Percentiles rank a stretch among this genome's conserved stretches.
Conservation (phyloP, 495 filamentous ascomycete species). For the Penicillium cataractarum region DNA sequence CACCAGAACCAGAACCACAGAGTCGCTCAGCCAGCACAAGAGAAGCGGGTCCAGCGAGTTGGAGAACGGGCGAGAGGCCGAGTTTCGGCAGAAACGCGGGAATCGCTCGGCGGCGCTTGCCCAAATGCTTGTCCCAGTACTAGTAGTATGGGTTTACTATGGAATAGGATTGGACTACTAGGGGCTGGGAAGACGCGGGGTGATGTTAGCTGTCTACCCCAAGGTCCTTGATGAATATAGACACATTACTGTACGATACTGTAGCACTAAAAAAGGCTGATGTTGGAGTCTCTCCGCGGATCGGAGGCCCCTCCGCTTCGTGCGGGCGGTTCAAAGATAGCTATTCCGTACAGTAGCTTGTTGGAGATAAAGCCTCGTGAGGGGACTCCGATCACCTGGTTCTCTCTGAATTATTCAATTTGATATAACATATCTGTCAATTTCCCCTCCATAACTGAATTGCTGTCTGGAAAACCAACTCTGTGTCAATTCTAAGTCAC, state of each 20-base stretch:
- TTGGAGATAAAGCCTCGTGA: constrained; percentile 1
- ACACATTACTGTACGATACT: neutral
- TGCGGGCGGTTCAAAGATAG: neutral
- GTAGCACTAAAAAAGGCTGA: neutral
- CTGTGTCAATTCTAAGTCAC: neutral
- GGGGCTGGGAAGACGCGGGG: too few relatives aligned
- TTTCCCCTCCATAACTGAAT: neutral
- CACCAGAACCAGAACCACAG: neutral
- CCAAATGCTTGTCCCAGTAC: neutral
- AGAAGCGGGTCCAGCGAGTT: constrained; percentile 4
- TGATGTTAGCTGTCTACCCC: too few relatives aligned
- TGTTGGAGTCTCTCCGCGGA: neutral
- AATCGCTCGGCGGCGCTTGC: neutral
- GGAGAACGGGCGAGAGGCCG: constrained; percentile 1
- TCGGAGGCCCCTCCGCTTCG: neutral
- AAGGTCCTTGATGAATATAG: too few relatives aligned
- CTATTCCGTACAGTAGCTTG: neutral
- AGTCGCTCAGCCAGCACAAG: neutral
- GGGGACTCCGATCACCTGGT: neutral
- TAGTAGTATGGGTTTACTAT: too few relatives aligned
- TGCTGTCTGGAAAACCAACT: neutral
- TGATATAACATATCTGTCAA: neutral
- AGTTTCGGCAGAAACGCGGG: constrained; percentile 4
- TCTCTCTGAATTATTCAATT: neutral
- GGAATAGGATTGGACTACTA: too few relatives aligned